Percentiles rank a stretch among this genome's conserved stretches.
These are phyloP conservation scores for Talaromyces sp. DNA, from an alignment of 2,329 filamentous ascomycete genomes.

Conservation along the genomic window DNA sequence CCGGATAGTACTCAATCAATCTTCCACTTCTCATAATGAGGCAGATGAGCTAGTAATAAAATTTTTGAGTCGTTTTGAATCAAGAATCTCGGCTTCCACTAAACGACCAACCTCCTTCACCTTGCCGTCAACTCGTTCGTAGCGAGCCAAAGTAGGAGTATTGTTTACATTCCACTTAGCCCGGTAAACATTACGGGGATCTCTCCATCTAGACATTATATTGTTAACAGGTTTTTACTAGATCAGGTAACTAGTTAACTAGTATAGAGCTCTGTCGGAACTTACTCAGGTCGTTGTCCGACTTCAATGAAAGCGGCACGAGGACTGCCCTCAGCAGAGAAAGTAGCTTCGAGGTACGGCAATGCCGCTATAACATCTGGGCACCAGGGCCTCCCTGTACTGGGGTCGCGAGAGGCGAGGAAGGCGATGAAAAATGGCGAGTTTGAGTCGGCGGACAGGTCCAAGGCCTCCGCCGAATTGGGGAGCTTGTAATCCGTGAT, in stretches of 20 bases:
- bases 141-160: slow-evolving; percentile 35
- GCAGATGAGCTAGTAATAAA: slow-evolving; percentile 18
- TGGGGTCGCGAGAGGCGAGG: slow-evolving; percentile 32
- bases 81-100: slow-evolving; percentile 29
- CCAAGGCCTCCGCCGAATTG: slow-evolving; percentile 24
- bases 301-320: slow-evolving; percentile 30
- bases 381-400: slow-evolving; percentile 37
- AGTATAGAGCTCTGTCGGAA: neutral
- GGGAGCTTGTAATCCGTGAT: slow-evolving; percentile 21
- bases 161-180: slow-evolving; percentile 32
- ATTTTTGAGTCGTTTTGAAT: slow-evolving; percentile 20
- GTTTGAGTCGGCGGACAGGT: slow-evolving; percentile 15
- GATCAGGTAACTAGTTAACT: neutral
- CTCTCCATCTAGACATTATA: slow-evolving; percentile 30
- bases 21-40: neutral
- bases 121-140: slow-evolving; percentile 27
- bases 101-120: slow-evolving; percentile 29
- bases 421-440: slow-evolving; percentile 34
- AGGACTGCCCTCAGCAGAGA: slow-evolving; percentile 23
- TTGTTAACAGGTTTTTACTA: neutral
- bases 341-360: slow-evolving; percentile 29
- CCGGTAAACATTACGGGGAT: slow-evolving; percentile 30
- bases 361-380: slow-evolving; percentile 37
- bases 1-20: neutral
- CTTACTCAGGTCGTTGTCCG: slow-evolving; percentile 33